Evolutionary conservation across 345 rosid genomes (phyloP).

Genomic region (Garcia nutans): DNA sequence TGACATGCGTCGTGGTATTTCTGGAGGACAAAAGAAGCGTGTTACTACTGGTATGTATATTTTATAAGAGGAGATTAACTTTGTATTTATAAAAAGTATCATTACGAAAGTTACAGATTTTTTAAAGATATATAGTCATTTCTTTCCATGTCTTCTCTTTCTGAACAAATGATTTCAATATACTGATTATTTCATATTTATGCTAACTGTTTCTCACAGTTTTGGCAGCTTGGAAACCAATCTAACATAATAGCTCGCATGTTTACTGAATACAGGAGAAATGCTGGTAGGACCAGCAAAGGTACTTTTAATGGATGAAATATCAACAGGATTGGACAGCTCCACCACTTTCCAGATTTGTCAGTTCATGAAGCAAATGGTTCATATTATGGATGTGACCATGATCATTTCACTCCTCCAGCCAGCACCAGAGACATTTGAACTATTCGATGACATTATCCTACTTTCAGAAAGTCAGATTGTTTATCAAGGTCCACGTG

Average conservation of each 20-base stretch:
- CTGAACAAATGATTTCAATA: neutral
- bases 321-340: conserved; percentile 90
- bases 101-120: too few species aligned
- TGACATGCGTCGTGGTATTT: conserved; percentile 46
- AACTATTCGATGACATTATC: conserved; percentile 45
- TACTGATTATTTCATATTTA: neutral
- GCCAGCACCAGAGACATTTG: conserved; percentile 52
- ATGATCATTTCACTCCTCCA: conserved; percentile 48
- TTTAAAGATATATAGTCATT: too few species aligned
- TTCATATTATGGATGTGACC: conserved; percentile 49
- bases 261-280: conserved; percentile 59
- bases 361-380: conserved; percentile 47
- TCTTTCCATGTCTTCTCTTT: neutral
- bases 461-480: conserved; percentile 46
- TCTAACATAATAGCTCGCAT: conserved; percentile 6
- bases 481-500: conserved; percentile 51
- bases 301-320: conserved; percentile 88
- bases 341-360: conserved; percentile 62
- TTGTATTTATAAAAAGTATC: too few species aligned
- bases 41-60: conserved; percentile 40
- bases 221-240: neutral
- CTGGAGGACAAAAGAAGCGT: conserved; percentile 57
- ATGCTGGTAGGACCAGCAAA: conserved; percentile 94
- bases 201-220: neutral
- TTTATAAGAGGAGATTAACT: neutral